Evolutionary conservation across 164 flowering plant genomes (phyloP).

Genomic region (Hamamelis virginiana): DNA sequence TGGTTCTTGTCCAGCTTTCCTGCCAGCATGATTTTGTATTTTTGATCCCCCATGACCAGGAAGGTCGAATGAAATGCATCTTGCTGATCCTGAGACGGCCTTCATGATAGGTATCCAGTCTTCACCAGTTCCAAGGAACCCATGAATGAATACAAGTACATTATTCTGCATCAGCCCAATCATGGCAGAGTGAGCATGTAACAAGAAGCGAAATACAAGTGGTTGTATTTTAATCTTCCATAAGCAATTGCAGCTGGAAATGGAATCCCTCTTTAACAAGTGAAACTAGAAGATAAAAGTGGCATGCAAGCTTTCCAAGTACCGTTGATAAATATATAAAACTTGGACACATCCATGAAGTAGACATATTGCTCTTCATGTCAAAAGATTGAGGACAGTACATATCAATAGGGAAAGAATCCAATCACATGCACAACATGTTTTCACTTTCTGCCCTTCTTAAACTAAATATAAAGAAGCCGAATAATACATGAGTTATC

Average conservation of each 20-base stretch:
- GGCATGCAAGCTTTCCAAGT: no score
- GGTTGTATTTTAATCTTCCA: not conserved
- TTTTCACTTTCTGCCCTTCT: no score
- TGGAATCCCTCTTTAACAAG: no score
- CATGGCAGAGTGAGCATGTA: conserved; percentile 10
- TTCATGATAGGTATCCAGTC: conserved; percentile 90
- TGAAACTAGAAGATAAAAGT: no score
- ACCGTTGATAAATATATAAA: no score
- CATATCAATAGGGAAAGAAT: not conserved
- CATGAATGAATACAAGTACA: conserved; percentile 66
- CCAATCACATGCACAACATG: no score
- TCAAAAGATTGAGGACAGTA: no score
- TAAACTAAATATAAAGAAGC: not conserved
- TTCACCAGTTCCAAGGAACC: conserved; percentile 89
- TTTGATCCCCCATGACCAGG: conserved; percentile 92
- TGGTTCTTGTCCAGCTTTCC: conserved; percentile 21
- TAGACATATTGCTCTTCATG: no score
- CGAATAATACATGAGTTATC: not conserved
- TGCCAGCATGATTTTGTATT: conserved; percentile 19
- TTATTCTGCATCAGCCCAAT: conserved; percentile 46
- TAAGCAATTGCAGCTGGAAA: not conserved
- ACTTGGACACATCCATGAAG: no score
- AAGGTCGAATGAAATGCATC: conserved; percentile 87
- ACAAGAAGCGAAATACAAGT: not conserved
- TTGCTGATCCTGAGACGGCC: conserved; percentile 64